Percentiles rank a stretch among this genome's conserved stretches.
phyloP scores from a whole-genome alignment of 192 early-diverging fungal genomes.

The Phycomyces nitens region DNA sequence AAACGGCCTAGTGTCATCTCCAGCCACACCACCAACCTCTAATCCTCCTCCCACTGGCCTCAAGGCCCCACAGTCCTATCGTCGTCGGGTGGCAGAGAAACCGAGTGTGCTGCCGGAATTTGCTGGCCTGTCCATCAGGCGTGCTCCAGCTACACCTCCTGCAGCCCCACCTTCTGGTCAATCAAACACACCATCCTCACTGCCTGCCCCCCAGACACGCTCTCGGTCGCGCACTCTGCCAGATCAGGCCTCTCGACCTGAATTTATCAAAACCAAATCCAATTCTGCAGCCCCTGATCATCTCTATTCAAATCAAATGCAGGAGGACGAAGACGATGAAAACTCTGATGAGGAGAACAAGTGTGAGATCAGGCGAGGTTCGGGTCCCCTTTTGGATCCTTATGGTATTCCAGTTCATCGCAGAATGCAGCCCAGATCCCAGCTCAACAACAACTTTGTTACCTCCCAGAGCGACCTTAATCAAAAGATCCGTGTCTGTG shows the following conservation, averaged over 20 bases:
- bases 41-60: constrained; percentile 8
- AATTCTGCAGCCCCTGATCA: constrained; percentile 1
- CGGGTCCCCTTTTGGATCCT: constrained; percentile 59
- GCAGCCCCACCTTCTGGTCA: constrained; percentile 2
- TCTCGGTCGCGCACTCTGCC: constrained; percentile 19
- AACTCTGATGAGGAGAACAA: constrained; percentile 13
- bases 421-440: neutral
- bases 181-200: constrained; percentile 8
- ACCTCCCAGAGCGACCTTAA: constrained; percentile 50
- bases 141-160: neutral
- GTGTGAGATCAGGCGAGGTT: constrained; percentile 26
- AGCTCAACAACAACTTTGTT: constrained; percentile 11
- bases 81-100: neutral
- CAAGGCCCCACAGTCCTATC: constrained; percentile 12
- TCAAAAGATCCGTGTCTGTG: constrained; percentile 94
- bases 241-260: constrained; percentile 5
- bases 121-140: neutral
- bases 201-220: constrained; percentile 11
- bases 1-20: constrained; percentile 41
- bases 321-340: constrained; percentile 16
- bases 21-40: constrained; percentile 5
- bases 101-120: neutral
- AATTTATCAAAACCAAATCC: constrained; percentile 10
- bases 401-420: constrained; percentile 63
- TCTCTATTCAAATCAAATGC: neutral